phyloP scores from a whole-genome alignment of 768 basidiomycete genomes.

The Xerocomus spinulosus region DNA sequence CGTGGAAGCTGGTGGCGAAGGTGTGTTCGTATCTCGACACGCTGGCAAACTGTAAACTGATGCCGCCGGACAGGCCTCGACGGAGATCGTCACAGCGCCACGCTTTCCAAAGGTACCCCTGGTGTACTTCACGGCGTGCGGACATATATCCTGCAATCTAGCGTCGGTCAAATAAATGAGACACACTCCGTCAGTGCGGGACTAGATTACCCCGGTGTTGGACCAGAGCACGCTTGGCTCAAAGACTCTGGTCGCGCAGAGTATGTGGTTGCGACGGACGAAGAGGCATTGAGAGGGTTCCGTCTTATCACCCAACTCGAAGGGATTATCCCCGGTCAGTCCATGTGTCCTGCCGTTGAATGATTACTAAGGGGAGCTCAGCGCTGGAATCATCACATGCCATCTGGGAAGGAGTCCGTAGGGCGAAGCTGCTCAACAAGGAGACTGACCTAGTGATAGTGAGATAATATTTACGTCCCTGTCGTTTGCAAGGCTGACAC shows the following conservation, averaged over 20 bases:
- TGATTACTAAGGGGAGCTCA: conserved; percentile 25
- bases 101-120: conserved; percentile 83
- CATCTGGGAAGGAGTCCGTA: conserved; percentile 84
- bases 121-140: conserved; percentile 95
- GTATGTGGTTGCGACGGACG: conserved; percentile 90
- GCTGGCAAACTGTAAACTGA: conserved; percentile 8
- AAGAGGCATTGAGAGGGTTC: conserved; percentile 91
- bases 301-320: conserved; percentile 86
- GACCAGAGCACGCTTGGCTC: conserved; percentile 96
- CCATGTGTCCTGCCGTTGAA: background rate
- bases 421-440: conserved; percentile 80
- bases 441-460: conserved; percentile 90
- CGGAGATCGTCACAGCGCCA: conserved; percentile 87
- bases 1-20: conserved; percentile 97
- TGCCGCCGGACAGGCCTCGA: conserved; percentile 49
- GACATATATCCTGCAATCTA: conserved; percentile 90
- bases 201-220: conserved; percentile 94
- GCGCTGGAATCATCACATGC: conserved; percentile 96
- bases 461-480: conserved; percentile 33
- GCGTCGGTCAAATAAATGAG: conserved; percentile 90
- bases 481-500: conserved; percentile 8
- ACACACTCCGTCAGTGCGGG: conserved; percentile 97
- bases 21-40: conserved; percentile 46
- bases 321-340: conserved; percentile 91
- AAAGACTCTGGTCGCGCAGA: conserved; percentile 93